A percentile compares a stretch with the other conserved stretches of the same genome.
Conservation (phyloP, 2,329 filamentous ascomycete species). For the Cladosporium halotolerans region DNA sequence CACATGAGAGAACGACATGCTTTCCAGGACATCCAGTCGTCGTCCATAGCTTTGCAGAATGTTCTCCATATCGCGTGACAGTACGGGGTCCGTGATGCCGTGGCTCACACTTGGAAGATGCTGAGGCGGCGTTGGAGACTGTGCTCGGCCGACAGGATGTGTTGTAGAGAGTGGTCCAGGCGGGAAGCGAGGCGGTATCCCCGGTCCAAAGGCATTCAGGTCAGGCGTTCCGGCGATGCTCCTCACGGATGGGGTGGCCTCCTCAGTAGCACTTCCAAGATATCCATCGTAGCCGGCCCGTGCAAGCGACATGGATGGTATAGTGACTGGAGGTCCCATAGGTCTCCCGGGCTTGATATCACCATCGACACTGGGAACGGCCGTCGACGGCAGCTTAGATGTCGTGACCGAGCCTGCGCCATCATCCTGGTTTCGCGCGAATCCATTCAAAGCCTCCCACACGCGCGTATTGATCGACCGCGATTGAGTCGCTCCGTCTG, state of each 20-base stretch:
- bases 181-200: not conserved
- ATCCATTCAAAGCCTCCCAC: slow-evolving; percentile 31
- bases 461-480: slow-evolving; percentile 28
- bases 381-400: slow-evolving; percentile 27
- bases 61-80: slow-evolving; percentile 42
- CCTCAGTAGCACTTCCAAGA: slow-evolving; percentile 41
- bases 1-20: slow-evolving; percentile 58
- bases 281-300: slow-evolving; percentile 32
- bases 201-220: slow-evolving; percentile 15
- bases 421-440: slow-evolving; percentile 29
- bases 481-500: slow-evolving; percentile 16
- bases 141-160: not conserved
- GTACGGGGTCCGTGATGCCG: not conserved
- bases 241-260: slow-evolving; percentile 39
- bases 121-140: not conserved
- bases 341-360: slow-evolving; percentile 18
- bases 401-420: slow-evolving; percentile 18
- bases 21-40: slow-evolving; percentile 64
- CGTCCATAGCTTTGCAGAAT: slow-evolving; percentile 46
- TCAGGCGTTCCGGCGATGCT: slow-evolving; percentile 34
- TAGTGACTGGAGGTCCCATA: slow-evolving; percentile 27
- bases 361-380: slow-evolving; percentile 26
- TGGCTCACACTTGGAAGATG: not conserved
- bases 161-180: not conserved
- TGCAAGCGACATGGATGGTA: slow-evolving; percentile 17